A percentile compares a stretch with the other conserved stretches of the same genome.
Evolutionary conservation across 495 filamentous ascomycete genomes (phyloP).

Genomic region (Penicillium silybi): DNA sequence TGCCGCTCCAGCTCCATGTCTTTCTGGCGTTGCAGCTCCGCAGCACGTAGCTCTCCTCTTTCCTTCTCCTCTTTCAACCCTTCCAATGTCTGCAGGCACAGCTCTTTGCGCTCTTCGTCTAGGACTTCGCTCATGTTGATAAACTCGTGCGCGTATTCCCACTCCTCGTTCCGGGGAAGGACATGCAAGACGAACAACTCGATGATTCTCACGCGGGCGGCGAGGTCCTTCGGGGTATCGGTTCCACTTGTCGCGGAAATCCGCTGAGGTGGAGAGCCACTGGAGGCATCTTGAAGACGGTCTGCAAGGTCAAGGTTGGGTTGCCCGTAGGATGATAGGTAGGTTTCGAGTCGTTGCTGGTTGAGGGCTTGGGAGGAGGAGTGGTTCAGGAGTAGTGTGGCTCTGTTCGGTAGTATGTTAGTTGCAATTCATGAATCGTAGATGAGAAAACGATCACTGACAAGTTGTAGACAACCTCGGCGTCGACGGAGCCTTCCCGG

Average conservation of each 20-base stretch:
- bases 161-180: conserved; percentile 83
- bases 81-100: conserved; percentile 68
- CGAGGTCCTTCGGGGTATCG: conserved; percentile 72
- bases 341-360: conserved; percentile 84
- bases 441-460: conserved; percentile 37
- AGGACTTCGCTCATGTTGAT: conserved; percentile 77
- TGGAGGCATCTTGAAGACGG: conserved; percentile 43
- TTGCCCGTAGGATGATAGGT: conserved; percentile 71
- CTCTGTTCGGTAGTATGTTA: conserved; percentile 45
- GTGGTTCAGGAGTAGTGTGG: conserved; percentile 82
- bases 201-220: conserved; percentile 76
- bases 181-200: conserved; percentile 94
- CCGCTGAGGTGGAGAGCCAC: conserved; percentile 17
- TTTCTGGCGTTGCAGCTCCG: conserved; percentile 54
- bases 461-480: conserved; percentile 92
- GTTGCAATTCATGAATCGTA: neutral
- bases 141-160: conserved; percentile 91
- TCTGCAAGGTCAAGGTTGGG: conserved; percentile 65
- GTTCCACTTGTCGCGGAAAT: conserved; percentile 53
- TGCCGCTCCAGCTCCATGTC: conserved; percentile 58
- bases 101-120: conserved; percentile 87
- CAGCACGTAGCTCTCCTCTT: conserved; percentile 65
- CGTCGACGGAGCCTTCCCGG: conserved; percentile 83
- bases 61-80: conserved; percentile 63
- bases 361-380: conserved; percentile 76